phyloP scores from a whole-genome alignment of 1,139 yeast genomes.

The Spathaspora sp. region DNA sequence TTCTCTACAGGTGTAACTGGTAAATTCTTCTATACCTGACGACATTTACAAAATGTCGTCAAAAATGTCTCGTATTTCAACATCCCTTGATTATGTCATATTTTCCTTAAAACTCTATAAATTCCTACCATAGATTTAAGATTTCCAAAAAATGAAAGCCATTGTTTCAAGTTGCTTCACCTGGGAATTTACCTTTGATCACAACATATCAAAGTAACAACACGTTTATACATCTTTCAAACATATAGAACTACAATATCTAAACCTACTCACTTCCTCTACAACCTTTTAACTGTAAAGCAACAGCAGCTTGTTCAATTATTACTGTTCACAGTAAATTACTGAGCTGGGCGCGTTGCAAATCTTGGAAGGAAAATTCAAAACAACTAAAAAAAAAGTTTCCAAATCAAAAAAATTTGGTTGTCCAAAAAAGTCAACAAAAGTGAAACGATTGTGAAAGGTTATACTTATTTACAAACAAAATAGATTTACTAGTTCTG shows the following conservation, averaged over 20 bases:
- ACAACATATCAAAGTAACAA: too few relatives aligned
- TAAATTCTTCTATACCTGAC: neutral
- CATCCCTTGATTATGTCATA: neutral
- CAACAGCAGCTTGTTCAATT: too few relatives aligned
- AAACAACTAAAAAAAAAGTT: neutral
- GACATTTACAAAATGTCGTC: slow-evolving; percentile 1
- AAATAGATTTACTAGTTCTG: too few relatives aligned
- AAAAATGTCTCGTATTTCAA: neutral
- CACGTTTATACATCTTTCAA: too few relatives aligned
- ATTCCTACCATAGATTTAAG: neutral
- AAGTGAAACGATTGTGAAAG: too few relatives aligned
- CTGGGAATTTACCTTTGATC: neutral
- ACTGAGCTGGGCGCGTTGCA: neutral
- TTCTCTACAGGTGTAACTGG: neutral
- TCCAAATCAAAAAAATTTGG: neutral
- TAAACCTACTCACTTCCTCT: too few relatives aligned
- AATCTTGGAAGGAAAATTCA: neutral
- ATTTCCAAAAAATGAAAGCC: neutral
- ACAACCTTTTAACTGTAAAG: too few relatives aligned
- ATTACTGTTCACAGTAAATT: neutral
- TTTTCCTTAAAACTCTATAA: neutral
- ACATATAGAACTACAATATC: too few relatives aligned
- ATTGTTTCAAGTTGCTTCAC: neutral
- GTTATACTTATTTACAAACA: too few relatives aligned
- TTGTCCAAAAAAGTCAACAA: neutral